Conservation (phyloP, 164 flowering plant species). For the Amborella trichopoda region DNA sequence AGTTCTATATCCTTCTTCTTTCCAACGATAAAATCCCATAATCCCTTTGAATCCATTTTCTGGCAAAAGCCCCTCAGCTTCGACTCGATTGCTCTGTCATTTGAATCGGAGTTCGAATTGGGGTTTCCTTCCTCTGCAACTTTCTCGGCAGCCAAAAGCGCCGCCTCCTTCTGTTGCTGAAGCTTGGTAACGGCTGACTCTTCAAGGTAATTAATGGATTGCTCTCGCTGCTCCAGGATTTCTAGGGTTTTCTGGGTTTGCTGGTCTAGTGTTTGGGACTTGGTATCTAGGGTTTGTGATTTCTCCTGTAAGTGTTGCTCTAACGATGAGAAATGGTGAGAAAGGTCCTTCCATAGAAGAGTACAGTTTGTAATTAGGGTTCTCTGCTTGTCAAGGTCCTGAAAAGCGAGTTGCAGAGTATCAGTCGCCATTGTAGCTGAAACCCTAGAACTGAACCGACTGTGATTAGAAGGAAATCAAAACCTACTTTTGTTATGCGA, state of each 20-base stretch:
- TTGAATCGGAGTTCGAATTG: slow-evolving; percentile 30
- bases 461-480: too few species aligned
- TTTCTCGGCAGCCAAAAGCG: slow-evolving; percentile 20
- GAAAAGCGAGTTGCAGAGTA: slow-evolving; percentile 53
- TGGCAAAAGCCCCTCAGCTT: slow-evolving; percentile 41
- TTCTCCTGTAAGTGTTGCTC: slow-evolving; percentile 61
- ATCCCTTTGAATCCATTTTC: slow-evolving; percentile 47
- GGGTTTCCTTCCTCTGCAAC: slow-evolving; percentile 12
- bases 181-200: slow-evolving; percentile 34
- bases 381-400: slow-evolving; percentile 75
- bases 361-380: slow-evolving; percentile 88
- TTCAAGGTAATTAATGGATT: slow-evolving; percentile 40
- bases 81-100: slow-evolving; percentile 1
- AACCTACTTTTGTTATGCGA: too few species aligned
- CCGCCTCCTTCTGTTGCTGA: slow-evolving; percentile 34
- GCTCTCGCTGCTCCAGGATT: slow-evolving; percentile 54
- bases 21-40: slow-evolving; percentile 60
- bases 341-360: slow-evolving; percentile 88
- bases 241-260: slow-evolving; percentile 46
- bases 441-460: too few species aligned
- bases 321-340: slow-evolving; percentile 76
- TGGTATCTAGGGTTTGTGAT: slow-evolving; percentile 52
- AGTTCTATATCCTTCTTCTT: slow-evolving; percentile 75
- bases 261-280: slow-evolving; percentile 37
- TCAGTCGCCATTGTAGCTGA: slow-evolving; percentile 71